Evolutionary conservation across 257 asterid genomes (phyloP), one percentile per base, ranked within the genome.

Genomic region (Solanum sitiens): DNA sequence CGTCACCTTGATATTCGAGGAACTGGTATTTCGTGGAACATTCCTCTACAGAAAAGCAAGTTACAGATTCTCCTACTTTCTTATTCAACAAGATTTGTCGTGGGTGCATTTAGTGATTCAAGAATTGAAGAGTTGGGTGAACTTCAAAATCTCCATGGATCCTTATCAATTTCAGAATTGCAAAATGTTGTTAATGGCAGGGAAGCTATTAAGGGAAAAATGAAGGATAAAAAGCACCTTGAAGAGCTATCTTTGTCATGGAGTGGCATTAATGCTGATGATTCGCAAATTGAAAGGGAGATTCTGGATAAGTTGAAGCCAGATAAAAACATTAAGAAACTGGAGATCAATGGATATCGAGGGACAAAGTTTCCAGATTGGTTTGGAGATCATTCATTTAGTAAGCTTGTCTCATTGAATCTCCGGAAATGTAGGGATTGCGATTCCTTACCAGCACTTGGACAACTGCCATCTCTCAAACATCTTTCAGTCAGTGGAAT

Each of bases 361-460:
- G 95, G 94, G 75, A 84, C 79, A 71, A 84, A 27, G 30, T 93
- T 92, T 88, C 93, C 96, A 5, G 86, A 87, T 86, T 95, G 98
- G 98, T 84, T 95, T 32, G 98, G 97, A 40, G 90, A 92, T 67
- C 93, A 90, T 37, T 76, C 83, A 8, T 95, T 91, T 86, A 30
- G 53, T 73, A 87, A 90, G 56, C 83, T 95, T 40, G 91, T 92
- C 84, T 87, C 90, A 63, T 76, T 95, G 87, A 87, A 87, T 87
- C 92, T 95, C 61, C 72, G 73, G 40, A 86, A 77, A 53, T 94
- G 97, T 77, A 83, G 85, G 39, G 94, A 87, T 20, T 91, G 97
- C 91, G 85, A 89, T 13, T 89, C 87, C 79, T 90, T 94, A 77
- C 97, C 98, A 40, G 94, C 94, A 39, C 88, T 95, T 9, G 97